Base-by-base conservation (phyloP, 331 rosid genomes). In the Quercus phellos region DNA sequence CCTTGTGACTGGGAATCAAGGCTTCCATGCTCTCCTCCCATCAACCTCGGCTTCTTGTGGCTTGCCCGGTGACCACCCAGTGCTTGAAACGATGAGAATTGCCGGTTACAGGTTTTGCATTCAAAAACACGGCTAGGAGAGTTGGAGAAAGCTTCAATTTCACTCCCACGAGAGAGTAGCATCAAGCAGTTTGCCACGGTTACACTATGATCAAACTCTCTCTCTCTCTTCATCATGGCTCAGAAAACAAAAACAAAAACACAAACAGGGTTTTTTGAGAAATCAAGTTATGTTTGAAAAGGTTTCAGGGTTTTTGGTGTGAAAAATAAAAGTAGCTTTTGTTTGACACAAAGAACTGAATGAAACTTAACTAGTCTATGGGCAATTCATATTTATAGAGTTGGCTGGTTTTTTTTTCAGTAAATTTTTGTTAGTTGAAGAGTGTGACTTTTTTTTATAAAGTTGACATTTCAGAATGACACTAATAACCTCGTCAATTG, bases 41-140 rank as follows among this genome's bases (percentile, higher is more conserved):
- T 83, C 61, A 82, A 72, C 87, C 91, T 79, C 16, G 94, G 93
- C 76, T 92, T 94, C 82, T 92, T 94, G 90, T 94, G 99, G 70
- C 99, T 94, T 5, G 99, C 99, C 1, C 99, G 81, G 78, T 94
- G 99, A 6, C 99, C 99, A 2, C 99, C 99, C 2, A 94, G 95
- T 0, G 99, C 99, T 24, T 94, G 99, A 77, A 94, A 94, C 34
- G 99, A 94, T 5, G 90, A 76, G 76, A 94, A 94, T 72, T 92
- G 88, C 60, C 97, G 87, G 42, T 89, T 88, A 56, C 99, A 94
- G 0, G 99, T 94, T 80, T 92, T 92, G 94, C 99, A 94, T 90
- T 89, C 94, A 73, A 94, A 94, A 5, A 94, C 92, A 4, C 96
- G 89, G 75, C 18, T 69, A 1, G 64, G 83, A 53, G 86, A 83